These are phyloP conservation scores for Pulveroboletus frians DNA, from an alignment of 768 basidiomycete genomes.

Conservation along the genomic window DNA sequence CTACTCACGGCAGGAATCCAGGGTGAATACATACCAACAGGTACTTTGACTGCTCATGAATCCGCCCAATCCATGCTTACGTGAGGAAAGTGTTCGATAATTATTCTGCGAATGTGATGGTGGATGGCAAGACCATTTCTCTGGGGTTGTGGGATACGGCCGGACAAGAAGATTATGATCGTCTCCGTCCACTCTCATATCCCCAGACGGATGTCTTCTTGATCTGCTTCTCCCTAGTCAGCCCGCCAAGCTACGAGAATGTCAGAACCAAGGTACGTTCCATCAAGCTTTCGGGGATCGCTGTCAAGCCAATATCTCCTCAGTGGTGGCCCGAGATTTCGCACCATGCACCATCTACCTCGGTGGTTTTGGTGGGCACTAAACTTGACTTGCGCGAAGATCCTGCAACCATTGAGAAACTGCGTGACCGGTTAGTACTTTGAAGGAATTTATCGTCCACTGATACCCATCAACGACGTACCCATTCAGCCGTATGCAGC, in stretches of 20 bases:
- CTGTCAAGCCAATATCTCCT: conserved; percentile 5
- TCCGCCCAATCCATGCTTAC: conserved; percentile 7
- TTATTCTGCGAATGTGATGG: conserved; percentile 98
- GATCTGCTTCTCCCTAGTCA: conserved; percentile 98
- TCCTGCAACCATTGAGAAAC: conserved; percentile 83
- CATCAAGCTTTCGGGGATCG: background rate
- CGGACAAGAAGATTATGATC: conserved; percentile 98
- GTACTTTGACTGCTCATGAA: conserved; percentile 36
- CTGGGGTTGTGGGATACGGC: conserved; percentile 99
- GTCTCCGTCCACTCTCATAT: conserved; percentile 95
- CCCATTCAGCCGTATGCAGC: conserved; percentile 75
- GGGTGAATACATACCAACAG: conserved; percentile 97
- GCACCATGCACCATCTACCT: conserved; percentile 93
- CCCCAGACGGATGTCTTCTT: conserved; percentile 99
- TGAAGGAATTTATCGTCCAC: conserved; percentile 3
- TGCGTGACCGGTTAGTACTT: conserved; percentile 72
- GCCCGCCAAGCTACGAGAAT: conserved; percentile 98
- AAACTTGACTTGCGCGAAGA: conserved; percentile 98
- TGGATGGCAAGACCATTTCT: conserved; percentile 97
- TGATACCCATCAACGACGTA: conserved; percentile 4
- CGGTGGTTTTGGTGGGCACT: conserved; percentile 91
- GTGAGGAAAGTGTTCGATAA: conserved; percentile 83
- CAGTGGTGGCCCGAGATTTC: conserved; percentile 97
- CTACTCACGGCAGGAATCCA: conserved; percentile 31
- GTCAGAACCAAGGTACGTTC: conserved; percentile 87